Evolutionary conservation across 2,329 filamentous ascomycete genomes (phyloP).

Genomic region (Hortaea sp.): DNA sequence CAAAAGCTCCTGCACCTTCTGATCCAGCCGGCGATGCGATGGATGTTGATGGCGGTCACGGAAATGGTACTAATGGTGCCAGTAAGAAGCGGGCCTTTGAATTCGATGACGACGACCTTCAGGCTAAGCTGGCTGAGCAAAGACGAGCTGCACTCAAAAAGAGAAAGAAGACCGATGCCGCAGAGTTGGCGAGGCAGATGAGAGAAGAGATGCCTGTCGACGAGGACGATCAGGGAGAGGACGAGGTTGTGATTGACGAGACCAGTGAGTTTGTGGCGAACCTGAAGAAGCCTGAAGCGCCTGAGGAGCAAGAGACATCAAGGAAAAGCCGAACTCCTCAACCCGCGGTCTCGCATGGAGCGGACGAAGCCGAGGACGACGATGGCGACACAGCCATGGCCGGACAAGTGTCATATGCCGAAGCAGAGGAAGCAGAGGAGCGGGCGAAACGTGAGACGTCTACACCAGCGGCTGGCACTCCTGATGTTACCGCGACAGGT

Average conservation of each 20-base stretch:
- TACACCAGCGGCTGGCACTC: conserved; percentile 23
- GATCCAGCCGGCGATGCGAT: conserved; percentile 46
- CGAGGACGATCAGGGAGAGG: conserved; percentile 42
- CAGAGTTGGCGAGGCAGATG: conserved; percentile 76
- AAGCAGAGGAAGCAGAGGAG: conserved; percentile 39
- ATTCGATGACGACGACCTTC: conserved; percentile 75
- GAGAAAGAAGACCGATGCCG: conserved; percentile 74
- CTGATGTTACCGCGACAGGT: conserved; percentile 54
- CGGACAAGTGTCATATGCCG: conserved; percentile 20
- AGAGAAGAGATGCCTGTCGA: conserved; percentile 57
- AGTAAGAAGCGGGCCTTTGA: conserved; percentile 55
- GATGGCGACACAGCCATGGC: conserved; percentile 33
- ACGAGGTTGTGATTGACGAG: conserved; percentile 84
- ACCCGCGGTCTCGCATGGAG: conserved; percentile 38
- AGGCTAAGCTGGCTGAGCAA: conserved; percentile 75
- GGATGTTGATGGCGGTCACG: conserved; percentile 55
- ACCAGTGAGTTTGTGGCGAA: conserved; percentile 91
- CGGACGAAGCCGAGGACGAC: conserved; percentile 42
- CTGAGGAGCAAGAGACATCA: conserved; percentile 31
- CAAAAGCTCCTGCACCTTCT: conserved; percentile 16
- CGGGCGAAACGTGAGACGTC: conserved; percentile 35
- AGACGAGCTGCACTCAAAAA: conserved; percentile 79
- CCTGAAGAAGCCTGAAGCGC: conserved; percentile 54
- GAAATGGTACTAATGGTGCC: conserved; percentile 16
- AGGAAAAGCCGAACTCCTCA: conserved; percentile 25